Percentiles rank a stretch among this genome's conserved stretches.
Conservation (phyloP, 148 eudicot species). For the Heliamphora exappendiculata region DNA sequence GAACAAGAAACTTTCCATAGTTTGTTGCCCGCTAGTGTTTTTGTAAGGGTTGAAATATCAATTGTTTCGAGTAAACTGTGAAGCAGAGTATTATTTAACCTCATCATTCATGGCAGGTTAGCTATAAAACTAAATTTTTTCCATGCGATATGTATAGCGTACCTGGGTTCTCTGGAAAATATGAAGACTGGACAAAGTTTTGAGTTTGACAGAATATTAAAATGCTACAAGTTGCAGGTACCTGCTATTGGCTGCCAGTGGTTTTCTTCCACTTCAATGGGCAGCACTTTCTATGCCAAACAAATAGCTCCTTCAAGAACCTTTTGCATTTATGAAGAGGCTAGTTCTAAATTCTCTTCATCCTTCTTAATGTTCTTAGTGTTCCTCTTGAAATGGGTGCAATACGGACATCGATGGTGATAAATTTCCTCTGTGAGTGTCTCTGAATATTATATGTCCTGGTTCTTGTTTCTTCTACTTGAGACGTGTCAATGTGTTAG, state of each 20-base stretch:
- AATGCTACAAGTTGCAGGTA: constrained; percentile 27
- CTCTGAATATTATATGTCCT: not conserved
- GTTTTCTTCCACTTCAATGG: constrained; percentile 45
- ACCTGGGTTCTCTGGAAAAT: not conserved
- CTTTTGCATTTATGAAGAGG: constrained; percentile 93
- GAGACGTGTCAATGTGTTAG: not conserved
- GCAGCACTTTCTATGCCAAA: constrained; percentile 41
- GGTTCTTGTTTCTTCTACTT: constrained; percentile 1
- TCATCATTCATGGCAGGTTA: not conserved
- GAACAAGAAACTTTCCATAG: not conserved
- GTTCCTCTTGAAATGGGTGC: not conserved
- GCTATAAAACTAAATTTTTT: not conserved
- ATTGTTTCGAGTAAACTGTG: not conserved
- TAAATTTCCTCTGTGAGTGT: not conserved
- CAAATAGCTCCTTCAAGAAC: constrained; percentile 84
- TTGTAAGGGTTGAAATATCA: not conserved
- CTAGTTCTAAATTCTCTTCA: constrained; percentile 13
- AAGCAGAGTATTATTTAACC: not conserved
- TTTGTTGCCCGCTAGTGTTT: too few relatives aligned
- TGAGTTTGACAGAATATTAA: not conserved
- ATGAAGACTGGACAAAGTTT: not conserved
- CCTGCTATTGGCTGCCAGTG: constrained; percentile 82
- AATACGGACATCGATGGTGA: not conserved
- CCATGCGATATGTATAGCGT: not conserved
- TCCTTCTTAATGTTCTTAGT: too few relatives aligned